Evolutionary conservation across 75 land plant species (phyloP).

Genomic region (Larix kaempferi): DNA sequence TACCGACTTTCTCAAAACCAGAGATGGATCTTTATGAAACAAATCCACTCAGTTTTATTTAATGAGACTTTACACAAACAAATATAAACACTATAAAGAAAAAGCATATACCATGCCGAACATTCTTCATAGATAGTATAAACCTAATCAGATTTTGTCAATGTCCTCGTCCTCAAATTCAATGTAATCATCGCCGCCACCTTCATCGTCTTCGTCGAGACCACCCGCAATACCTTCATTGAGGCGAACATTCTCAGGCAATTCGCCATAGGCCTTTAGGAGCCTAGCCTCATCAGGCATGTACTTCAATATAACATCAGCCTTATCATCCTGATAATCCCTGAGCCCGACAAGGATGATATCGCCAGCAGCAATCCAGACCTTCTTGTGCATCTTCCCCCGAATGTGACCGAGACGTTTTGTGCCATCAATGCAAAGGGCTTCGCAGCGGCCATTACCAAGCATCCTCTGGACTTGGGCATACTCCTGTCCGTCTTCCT

Average conservation of each 20-base stretch:
- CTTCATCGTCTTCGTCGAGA: conserved; percentile 67
- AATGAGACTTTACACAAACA: too few relatives aligned
- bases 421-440: conserved; percentile 70
- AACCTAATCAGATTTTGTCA: conserved; percentile 43
- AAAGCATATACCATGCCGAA: too few relatives aligned
- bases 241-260: conserved; percentile 66
- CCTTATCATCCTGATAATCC: conserved; percentile 72
- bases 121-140: too few relatives aligned
- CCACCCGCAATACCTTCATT: conserved; percentile 70
- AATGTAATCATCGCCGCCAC: conserved; percentile 55
- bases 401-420: conserved; percentile 82
- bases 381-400: conserved; percentile 87
- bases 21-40: too few relatives aligned
- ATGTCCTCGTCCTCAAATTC: conserved; percentile 85
- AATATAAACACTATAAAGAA: too few relatives aligned
- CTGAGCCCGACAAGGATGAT: conserved; percentile 58
- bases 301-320: conserved; percentile 80
- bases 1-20: too few relatives aligned
- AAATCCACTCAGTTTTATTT: too few relatives aligned
- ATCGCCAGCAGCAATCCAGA: conserved; percentile 61
- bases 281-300: conserved; percentile 80
- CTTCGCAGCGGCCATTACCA: conserved; percentile 82
- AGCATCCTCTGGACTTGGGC: conserved; percentile 75
- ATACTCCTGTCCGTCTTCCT: conserved; percentile 79
- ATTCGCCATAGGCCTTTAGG: conserved; percentile 78